Conservation (phyloP, 1,139 yeast species). For the Martiniozyma asiatica region DNA sequence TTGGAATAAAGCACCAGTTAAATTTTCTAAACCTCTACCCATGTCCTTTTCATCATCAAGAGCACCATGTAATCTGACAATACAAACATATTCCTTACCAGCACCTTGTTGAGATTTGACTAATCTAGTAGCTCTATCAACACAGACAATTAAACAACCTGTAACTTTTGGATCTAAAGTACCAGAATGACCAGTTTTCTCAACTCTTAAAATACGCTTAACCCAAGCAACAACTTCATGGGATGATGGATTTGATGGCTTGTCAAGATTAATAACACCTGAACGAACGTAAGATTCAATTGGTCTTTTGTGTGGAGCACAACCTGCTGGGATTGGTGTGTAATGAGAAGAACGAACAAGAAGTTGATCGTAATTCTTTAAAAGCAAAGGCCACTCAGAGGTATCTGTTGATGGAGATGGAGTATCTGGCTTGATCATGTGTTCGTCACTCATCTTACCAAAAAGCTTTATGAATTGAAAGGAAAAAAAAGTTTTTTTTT, state of each 20-base stretch:
- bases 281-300: slow-evolving; percentile 79
- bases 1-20: slow-evolving; percentile 97
- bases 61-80: slow-evolving; percentile 89
- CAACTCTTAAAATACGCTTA: slow-evolving; percentile 86
- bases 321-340: slow-evolving; percentile 93
- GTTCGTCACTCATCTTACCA: slow-evolving; percentile 22
- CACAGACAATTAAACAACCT: slow-evolving; percentile 93
- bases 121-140: slow-evolving; percentile 94
- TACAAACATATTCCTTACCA: slow-evolving; percentile 98
- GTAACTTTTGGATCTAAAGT: slow-evolving; percentile 98
- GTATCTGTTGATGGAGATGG: slow-evolving; percentile 74
- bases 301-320: slow-evolving; percentile 91
- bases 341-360: slow-evolving; percentile 93
- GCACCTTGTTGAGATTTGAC: slow-evolving; percentile 99
- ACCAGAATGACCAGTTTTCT: slow-evolving; percentile 98
- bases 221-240: slow-evolving; percentile 99
- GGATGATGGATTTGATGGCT: slow-evolving; percentile 95
- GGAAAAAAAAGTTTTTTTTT: too few species aligned
- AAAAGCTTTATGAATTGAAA: too few species aligned
- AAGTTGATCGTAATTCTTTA: slow-evolving; percentile 88
- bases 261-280: slow-evolving; percentile 94
- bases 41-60: slow-evolving; percentile 83
- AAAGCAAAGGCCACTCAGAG: slow-evolving; percentile 87
- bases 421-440: slow-evolving; percentile 80
- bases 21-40: slow-evolving; percentile 78